Base-by-base conservation (phyloP, 2,329 filamentous ascomycete species). In the Sordariomycetes sp. region DNA sequence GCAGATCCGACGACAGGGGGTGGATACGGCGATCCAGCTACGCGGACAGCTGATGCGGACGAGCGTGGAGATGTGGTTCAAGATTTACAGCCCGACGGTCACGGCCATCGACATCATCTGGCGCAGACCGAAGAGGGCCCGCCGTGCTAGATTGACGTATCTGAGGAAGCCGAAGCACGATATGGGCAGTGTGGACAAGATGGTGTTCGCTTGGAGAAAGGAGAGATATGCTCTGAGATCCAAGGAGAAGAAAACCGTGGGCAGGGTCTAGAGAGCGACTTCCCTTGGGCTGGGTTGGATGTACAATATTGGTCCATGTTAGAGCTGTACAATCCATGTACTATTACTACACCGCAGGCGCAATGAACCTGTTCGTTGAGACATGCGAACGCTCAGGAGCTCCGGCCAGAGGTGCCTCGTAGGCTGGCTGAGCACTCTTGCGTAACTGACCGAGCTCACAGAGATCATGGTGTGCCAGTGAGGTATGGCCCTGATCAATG, bases 41-140 rank as follows among this genome's bases (percentile, higher is more conserved):
- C 75, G 92, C 37, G 90, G 90, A 48, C 79, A 93, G 54, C 65
- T 98, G 47, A 88, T 86, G 45, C 76, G 84, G 47, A 76, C 93
- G 6, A 85, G 86, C 40, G 86, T 94, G 39, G 92, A 98, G 72
- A 92, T 94, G 86, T 94, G 86, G 80, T 87, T 84, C 62, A 98
- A 98, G 70, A 70, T 96, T 39, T 96, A 92, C 68, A 85, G 78
- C 53, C 90, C 90, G 40, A 82, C 85, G 53, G 82, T 96, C 21
- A 78, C 83, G 54, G 86, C 85, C 43, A 86, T 98, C 51, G 90
- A 98, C 63, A 82, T 98, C 48, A 84, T 96, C 58, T 86, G 94
- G 75, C 71, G 90, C 48, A 73, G 77, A 43, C 72, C 75, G 52
- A 92, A 87, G 80, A 76, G 86, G 57, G 86, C 86, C 44, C 80